phyloP scores from a whole-genome alignment of 257 asterid genomes.

The Solanum dulcamara region DNA sequence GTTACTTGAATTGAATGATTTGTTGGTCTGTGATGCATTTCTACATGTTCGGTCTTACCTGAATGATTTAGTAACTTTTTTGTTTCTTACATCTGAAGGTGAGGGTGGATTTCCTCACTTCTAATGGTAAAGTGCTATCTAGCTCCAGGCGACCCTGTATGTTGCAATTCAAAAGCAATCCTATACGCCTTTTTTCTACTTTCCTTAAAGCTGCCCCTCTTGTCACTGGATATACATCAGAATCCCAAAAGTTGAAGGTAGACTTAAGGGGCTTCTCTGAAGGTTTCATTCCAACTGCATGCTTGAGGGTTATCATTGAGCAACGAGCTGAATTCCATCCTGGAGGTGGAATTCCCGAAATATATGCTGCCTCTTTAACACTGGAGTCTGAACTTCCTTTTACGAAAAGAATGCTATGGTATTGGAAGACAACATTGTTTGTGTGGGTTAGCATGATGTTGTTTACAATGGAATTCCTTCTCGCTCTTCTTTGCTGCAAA shows the following conservation, averaged over 20 bases:
- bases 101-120: conserved; percentile 58
- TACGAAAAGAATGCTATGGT: conserved; percentile 47
- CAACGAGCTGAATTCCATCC: conserved; percentile 63
- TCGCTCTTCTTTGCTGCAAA: conserved; percentile 64
- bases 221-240: conserved; percentile 57
- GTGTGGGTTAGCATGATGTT: conserved; percentile 71
- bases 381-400: conserved; percentile 75
- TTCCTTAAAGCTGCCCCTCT: conserved; percentile 61
- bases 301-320: conserved; percentile 55
- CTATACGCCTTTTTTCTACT: conserved; percentile 57
- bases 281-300: conserved; percentile 57
- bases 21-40: neutral
- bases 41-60: neutral
- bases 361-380: conserved; percentile 46
- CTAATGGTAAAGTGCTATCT: conserved; percentile 43
- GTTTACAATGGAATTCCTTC: conserved; percentile 45
- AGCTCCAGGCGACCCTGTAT: conserved; percentile 61
- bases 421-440: conserved; percentile 68
- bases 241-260: conserved; percentile 56
- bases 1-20: neutral
- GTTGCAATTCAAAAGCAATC: conserved; percentile 59
- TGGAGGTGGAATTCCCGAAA: conserved; percentile 77
- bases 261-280: conserved; percentile 43
- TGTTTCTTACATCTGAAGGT: conserved; percentile 31
- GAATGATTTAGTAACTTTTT: neutral